Conservation (phyloP, 306 rosid genomes). For the Casuarina glauca region DNA sequence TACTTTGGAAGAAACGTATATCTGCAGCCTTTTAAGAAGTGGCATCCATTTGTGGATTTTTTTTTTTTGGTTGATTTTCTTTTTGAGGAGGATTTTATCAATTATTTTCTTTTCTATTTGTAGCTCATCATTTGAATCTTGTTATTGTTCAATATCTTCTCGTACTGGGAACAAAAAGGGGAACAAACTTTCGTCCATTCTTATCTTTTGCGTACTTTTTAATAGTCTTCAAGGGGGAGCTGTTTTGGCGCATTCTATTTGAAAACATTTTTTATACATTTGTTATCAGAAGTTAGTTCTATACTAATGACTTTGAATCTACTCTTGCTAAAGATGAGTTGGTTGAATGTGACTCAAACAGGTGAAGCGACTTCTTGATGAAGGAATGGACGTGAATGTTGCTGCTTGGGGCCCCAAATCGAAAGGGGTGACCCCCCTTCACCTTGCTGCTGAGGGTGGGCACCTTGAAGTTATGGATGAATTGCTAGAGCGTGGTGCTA, state of each 20-base stretch:
- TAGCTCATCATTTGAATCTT: too few species aligned
- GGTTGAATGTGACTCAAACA: slow-evolving; percentile 20
- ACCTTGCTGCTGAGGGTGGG: slow-evolving; percentile 98
- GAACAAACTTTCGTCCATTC: too few species aligned
- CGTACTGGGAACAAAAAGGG: too few species aligned
- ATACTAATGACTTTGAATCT: not conserved
- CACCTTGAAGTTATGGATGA: slow-evolving; percentile 90
- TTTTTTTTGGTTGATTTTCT: too few species aligned
- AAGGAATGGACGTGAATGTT: slow-evolving; percentile 92
- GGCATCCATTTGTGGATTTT: too few species aligned
- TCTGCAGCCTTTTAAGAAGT: too few species aligned
- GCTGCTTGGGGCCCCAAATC: slow-evolving; percentile 88
- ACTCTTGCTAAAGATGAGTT: not conserved
- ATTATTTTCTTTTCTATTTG: too few species aligned
- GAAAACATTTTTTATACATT: not conserved
- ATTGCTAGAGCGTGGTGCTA: slow-evolving; percentile 91
- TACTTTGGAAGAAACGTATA: too few species aligned
- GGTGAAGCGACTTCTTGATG: slow-evolving; percentile 80
- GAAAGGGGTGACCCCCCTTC: slow-evolving; percentile 91
- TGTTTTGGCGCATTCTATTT: not conserved
- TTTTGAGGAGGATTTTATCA: too few species aligned
- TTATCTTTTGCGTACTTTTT: too few species aligned
- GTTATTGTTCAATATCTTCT: too few species aligned
- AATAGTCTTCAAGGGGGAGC: not conserved
- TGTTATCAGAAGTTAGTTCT: not conserved